Evolutionary conservation across 345 rosid genomes (phyloP).

Genomic region (Odontarrhena argentea): DNA sequence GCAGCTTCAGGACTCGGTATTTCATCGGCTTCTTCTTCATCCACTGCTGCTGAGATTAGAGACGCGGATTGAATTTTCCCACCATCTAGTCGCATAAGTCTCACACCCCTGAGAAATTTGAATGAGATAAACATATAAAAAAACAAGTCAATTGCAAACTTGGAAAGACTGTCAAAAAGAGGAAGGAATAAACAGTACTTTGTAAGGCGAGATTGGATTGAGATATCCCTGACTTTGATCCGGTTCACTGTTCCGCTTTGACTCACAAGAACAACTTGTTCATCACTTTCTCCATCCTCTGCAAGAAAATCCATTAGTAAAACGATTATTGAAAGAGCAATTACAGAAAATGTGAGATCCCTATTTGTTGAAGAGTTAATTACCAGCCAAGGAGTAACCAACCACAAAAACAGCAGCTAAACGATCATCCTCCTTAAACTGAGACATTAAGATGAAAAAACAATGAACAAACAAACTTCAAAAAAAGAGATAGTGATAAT

Average conservation of each 20-base stretch:
- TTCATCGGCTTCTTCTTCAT: conserved; percentile 45
- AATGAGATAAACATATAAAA: not conserved
- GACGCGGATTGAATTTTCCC: conserved; percentile 96
- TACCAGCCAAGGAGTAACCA: conserved; percentile 87
- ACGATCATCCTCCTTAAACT: conserved; percentile 77
- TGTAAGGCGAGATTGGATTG: conserved; percentile 86
- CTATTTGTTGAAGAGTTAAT: conserved; percentile 4
- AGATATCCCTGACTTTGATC: conserved; percentile 88
- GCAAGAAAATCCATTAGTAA: conserved; percentile 14
- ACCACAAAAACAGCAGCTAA: conserved; percentile 88
- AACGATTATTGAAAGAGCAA: conserved; percentile 12
- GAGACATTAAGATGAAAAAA: conserved; percentile 26
- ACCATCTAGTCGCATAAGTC: conserved; percentile 86
- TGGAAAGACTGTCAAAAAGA: not conserved
- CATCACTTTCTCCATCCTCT: conserved; percentile 93
- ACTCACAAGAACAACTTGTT: conserved; percentile 91
- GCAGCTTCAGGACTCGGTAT: conserved; percentile 31
- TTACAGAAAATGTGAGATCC: not conserved
- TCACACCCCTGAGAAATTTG: conserved; percentile 69
- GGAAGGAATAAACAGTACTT: conserved; percentile 47
- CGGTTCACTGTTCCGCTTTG: conserved; percentile 90
- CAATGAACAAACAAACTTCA: conserved; percentile 7
- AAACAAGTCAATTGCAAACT: not conserved
- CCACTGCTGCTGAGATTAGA: conserved; percentile 62
- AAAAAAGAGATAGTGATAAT: conserved; percentile 8